Evolutionary conservation across 2,329 filamentous ascomycete genomes (phyloP).

Genomic region (Botrytis byssoidea): DNA sequence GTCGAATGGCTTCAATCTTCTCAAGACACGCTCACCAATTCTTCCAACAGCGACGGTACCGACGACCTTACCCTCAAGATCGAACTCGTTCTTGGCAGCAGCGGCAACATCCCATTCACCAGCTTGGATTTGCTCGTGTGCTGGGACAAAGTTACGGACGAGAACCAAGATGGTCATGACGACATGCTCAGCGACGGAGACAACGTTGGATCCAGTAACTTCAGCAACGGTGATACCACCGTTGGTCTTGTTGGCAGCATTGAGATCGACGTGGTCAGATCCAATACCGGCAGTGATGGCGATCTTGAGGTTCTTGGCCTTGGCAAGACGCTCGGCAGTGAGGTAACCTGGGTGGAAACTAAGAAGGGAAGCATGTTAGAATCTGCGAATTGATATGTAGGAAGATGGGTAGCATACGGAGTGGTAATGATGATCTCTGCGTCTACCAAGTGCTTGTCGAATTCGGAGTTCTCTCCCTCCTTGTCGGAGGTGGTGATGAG

Average conservation of each 20-base stretch:
- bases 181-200: constrained; percentile 98
- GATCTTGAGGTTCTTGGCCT: constrained; percentile 98
- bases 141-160: constrained; percentile 97
- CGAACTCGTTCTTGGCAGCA: constrained; percentile 97
- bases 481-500: constrained; percentile 97
- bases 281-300: constrained; percentile 97
- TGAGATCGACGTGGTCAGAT: constrained; percentile 95
- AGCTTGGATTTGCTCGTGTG: constrained; percentile 85
- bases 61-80: constrained; percentile 95
- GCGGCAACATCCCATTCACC: constrained; percentile 96
- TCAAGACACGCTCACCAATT: constrained; percentile 96
- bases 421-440: constrained; percentile 99
- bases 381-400: neutral
- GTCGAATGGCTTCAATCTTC: constrained; percentile 94
- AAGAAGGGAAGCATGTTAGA: constrained; percentile 20
- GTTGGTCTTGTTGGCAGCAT: constrained; percentile 93
- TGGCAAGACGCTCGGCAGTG: constrained; percentile 90
- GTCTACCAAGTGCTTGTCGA: constrained; percentile 94
- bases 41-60: constrained; percentile 96
- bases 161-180: constrained; percentile 97
- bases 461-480: constrained; percentile 87
- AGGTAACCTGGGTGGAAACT: constrained; percentile 99
- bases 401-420: constrained; percentile 57
- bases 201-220: constrained; percentile 97
- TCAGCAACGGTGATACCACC: constrained; percentile 96